A percentile compares a stretch with the other conserved stretches of the same genome.
Evolutionary conservation across 805 yeast species (phyloP).

Genomic region (Candida adriatica): DNA sequence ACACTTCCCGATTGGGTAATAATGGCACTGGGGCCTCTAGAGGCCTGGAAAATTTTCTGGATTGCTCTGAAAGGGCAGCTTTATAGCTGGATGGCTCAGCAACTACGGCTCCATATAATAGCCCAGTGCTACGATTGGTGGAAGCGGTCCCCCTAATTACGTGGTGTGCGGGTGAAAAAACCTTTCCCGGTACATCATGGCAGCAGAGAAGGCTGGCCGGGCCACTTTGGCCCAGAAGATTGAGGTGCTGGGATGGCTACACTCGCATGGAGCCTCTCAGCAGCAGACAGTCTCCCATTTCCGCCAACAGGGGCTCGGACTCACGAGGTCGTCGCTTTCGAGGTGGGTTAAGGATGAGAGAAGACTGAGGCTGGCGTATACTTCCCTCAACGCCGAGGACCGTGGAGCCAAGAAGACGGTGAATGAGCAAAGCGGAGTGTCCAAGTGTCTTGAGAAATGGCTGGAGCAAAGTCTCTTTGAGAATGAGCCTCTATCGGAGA

Average conservation of each 20-base stretch:
- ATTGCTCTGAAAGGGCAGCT: too few relatives aligned
- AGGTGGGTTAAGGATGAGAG: slow-evolving; percentile 33
- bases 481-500: slow-evolving; percentile 23
- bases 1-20: too few relatives aligned
- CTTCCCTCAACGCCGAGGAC: slow-evolving; percentile 21
- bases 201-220: slow-evolving; percentile 3
- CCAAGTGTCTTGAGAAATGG: slow-evolving; percentile 29
- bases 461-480: slow-evolving; percentile 32
- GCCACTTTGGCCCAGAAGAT: slow-evolving; percentile 9
- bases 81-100: too few relatives aligned
- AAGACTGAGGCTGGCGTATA: slow-evolving; percentile 25
- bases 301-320: slow-evolving; percentile 25
- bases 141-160: too few relatives aligned
- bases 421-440: slow-evolving; percentile 24
- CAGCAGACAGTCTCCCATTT: slow-evolving; percentile 30
- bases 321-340: slow-evolving; percentile 32
- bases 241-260: slow-evolving; percentile 25
- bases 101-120: too few relatives aligned
- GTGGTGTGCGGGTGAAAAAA: too few relatives aligned
- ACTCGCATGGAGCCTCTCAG: slow-evolving; percentile 27
- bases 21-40: too few relatives aligned
- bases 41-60: too few relatives aligned
- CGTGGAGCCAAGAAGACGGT: slow-evolving; percentile 12
- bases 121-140: too few relatives aligned
- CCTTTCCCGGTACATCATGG: too few relatives aligned